Evolutionary conservation across 2,329 filamentous ascomycete species (phyloP).

Genomic region (Venturia effusa): DNA sequence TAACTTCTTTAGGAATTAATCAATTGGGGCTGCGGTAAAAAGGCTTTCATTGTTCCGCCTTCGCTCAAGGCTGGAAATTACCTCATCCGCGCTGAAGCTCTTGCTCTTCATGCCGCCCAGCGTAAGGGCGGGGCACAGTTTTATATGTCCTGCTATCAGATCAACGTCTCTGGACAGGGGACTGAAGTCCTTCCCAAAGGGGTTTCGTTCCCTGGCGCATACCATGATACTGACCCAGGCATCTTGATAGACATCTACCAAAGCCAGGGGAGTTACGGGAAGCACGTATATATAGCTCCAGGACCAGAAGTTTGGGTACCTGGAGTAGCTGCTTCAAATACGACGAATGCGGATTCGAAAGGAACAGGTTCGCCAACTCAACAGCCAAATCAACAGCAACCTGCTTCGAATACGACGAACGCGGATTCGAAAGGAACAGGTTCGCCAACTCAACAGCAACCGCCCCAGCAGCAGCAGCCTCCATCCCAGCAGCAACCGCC

Average conservation of each 20-base stretch:
- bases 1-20: slow-evolving; percentile 8
- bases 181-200: slow-evolving; percentile 3
- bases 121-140: slow-evolving; percentile 8
- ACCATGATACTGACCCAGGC: slow-evolving; percentile 3
- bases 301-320: slow-evolving; percentile 8
- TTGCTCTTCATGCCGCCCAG: slow-evolving; percentile 12
- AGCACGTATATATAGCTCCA: slow-evolving; percentile 1
- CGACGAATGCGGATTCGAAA: too few species aligned
- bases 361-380: too few species aligned
- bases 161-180: slow-evolving; percentile 6
- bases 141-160: slow-evolving; percentile 12
- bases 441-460: too few species aligned
- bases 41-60: slow-evolving; percentile 8
- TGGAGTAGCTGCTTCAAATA: neutral
- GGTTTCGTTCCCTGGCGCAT: slow-evolving; percentile 10
- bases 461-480: too few species aligned
- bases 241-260: slow-evolving; percentile 9
- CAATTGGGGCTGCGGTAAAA: slow-evolving; percentile 11
- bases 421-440: too few species aligned
- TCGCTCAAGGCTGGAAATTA: slow-evolving; percentile 13
- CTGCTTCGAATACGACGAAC: too few species aligned
- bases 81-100: slow-evolving; percentile 14
- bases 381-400: too few species aligned
- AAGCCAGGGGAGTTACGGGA: neutral
- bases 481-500: too few species aligned